phyloP scores from a whole-genome alignment of 768 basidiomycete genomes.

The Sporobolomyces roseus region DNA sequence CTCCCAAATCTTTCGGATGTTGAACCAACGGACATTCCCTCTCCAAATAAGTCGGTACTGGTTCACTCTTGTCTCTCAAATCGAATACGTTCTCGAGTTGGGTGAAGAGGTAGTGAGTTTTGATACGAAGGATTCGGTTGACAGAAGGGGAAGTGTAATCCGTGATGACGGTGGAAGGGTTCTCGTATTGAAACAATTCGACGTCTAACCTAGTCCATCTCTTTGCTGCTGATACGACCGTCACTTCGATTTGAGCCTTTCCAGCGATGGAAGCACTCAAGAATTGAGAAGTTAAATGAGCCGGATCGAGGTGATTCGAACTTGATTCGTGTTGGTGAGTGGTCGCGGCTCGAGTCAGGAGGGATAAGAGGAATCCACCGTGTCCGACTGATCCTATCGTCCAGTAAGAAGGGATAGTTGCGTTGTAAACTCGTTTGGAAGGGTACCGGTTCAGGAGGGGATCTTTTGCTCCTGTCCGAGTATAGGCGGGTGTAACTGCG shows the following conservation, averaged over 20 bases:
- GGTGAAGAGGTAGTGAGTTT: slow-evolving; percentile 25
- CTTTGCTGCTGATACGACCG: slow-evolving; percentile 15
- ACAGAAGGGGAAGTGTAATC: background rate
- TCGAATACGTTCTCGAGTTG: slow-evolving; percentile 3
- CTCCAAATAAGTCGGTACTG: slow-evolving; percentile 14
- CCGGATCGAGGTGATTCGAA: slow-evolving; percentile 17
- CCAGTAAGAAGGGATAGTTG: slow-evolving; percentile 8
- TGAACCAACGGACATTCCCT: slow-evolving; percentile 24
- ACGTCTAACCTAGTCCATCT: slow-evolving; percentile 35
- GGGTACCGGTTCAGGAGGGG: slow-evolving; percentile 12
- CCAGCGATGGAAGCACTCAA: slow-evolving; percentile 18
- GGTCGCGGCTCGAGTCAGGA: slow-evolving; percentile 18
- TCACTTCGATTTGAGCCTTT: slow-evolving; percentile 14
- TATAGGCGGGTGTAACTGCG: background rate
- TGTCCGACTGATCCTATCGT: slow-evolving; percentile 20
- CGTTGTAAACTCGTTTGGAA: background rate
- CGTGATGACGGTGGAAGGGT: background rate
- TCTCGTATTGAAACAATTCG: slow-evolving; percentile 25
- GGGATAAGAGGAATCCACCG: slow-evolving; percentile 25
- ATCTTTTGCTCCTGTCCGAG: slow-evolving; percentile 1
- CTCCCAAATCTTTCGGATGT: slow-evolving; percentile 13
- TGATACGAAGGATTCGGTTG: slow-evolving; percentile 7
- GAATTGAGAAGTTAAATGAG: slow-evolving; percentile 28
- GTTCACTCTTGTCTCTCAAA: background rate
- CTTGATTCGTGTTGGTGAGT: background rate